Conservation (phyloP, 2,329 filamentous ascomycete species). For the Fusarium albidum region DNA sequence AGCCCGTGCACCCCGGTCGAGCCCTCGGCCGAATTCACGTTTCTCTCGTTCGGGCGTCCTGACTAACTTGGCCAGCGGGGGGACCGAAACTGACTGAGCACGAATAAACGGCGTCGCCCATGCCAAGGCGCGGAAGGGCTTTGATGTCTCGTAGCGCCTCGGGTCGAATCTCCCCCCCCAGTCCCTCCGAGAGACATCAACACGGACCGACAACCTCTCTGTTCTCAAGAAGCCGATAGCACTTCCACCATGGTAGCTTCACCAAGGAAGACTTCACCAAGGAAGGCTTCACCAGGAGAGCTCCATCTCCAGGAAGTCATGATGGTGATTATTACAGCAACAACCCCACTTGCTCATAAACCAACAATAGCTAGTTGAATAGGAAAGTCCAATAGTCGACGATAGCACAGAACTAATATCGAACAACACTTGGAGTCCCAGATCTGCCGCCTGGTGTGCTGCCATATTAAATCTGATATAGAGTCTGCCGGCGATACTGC, state of each 20-base stretch:
- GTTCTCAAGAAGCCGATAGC: too few species aligned
- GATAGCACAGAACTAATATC: slow-evolving; percentile 4
- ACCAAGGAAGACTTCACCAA: too few species aligned
- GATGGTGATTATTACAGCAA: too few species aligned
- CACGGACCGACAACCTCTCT: too few species aligned
- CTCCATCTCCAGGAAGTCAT: too few species aligned
- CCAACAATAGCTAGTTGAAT: neutral
- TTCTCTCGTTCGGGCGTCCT: neutral
- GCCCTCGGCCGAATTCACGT: slow-evolving; percentile 2
- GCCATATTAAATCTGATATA: slow-evolving; percentile 28
- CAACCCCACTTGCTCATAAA: too few species aligned
- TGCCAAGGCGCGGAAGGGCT: slow-evolving; percentile 8
- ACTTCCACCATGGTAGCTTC: too few species aligned
- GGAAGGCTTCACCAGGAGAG: too few species aligned
- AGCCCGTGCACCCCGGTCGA: too few species aligned
- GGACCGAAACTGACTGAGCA: neutral
- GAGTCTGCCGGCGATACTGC: slow-evolving; percentile 33
- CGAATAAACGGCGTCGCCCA: slow-evolving; percentile 1
- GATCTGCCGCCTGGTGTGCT: slow-evolving; percentile 37
- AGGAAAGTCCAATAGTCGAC: neutral
- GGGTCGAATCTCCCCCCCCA: neutral
- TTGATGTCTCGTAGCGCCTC: slow-evolving; percentile 2
- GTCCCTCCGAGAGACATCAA: too few species aligned
- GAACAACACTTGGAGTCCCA: slow-evolving; percentile 30
- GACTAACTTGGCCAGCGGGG: slow-evolving; percentile 2